These are phyloP conservation scores for Bacterosira constricta DNA, from an alignment of 108 stramenopile genomes.

Conservation along the genomic window DNA sequence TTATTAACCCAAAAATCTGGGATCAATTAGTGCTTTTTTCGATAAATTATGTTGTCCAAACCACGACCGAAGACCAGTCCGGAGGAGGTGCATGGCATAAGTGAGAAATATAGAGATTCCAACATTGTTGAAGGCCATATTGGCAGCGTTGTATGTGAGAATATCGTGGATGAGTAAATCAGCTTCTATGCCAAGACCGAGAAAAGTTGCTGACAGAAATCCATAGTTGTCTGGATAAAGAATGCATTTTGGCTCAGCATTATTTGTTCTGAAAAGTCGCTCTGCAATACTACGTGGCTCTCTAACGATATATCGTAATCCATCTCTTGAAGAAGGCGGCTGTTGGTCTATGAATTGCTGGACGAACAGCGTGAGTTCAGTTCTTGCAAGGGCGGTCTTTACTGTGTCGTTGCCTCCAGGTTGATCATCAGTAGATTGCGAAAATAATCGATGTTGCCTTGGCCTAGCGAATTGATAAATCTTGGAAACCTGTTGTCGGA, in stretches of 20 bases:
- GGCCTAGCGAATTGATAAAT: constrained; percentile 34
- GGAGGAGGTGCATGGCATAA: constrained; percentile 56
- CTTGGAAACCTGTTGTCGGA: constrained; percentile 44
- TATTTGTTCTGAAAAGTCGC: constrained; percentile 37
- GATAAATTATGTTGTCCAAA: constrained; percentile 64
- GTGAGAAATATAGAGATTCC: constrained; percentile 52
- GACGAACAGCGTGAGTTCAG: constrained; percentile 20
- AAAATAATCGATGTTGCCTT: neutral
- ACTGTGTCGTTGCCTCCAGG: neutral
- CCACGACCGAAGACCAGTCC: constrained; percentile 27
- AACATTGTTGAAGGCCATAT: constrained; percentile 60
- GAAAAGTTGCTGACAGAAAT: constrained; percentile 56
- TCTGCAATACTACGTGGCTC: constrained; percentile 30
- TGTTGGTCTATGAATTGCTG: constrained; percentile 38
- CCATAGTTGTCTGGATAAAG: constrained; percentile 64
- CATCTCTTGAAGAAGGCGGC: constrained; percentile 23
- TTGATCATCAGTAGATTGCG: neutral
- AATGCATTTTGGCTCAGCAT: constrained; percentile 51
- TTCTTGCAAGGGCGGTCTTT: constrained; percentile 15
- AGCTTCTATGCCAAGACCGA: constrained; percentile 67
- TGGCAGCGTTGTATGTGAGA: constrained; percentile 59
- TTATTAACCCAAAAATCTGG: constrained; percentile 64
- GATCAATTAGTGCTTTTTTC: constrained; percentile 63
- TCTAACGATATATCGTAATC: constrained; percentile 32
- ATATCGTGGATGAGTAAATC: constrained; percentile 71